A percentile compares a stretch with the other conserved stretches of the same genome.
Evolutionary conservation across 805 yeast species (phyloP).

Genomic region (Metschnikowia colocasiae): DNA sequence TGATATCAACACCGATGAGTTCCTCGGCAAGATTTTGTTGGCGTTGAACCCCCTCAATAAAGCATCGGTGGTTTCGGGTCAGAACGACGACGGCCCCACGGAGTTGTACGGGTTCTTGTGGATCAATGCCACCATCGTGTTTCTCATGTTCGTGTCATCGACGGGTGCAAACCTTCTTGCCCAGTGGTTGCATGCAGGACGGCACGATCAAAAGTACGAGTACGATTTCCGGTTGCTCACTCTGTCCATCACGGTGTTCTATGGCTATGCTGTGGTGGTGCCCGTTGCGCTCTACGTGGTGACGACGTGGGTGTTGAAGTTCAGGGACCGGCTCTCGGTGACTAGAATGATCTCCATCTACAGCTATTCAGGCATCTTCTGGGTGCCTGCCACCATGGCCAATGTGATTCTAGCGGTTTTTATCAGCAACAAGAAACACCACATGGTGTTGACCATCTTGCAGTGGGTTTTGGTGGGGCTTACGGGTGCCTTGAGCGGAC

Average conservation of each 20-base stretch:
- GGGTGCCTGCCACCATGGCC: slow-evolving; percentile 78
- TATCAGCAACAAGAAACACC: slow-evolving; percentile 31
- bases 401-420: slow-evolving; percentile 57
- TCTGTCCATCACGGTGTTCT: slow-evolving; percentile 65
- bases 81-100: slow-evolving; percentile 29
- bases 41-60: slow-evolving; percentile 55
- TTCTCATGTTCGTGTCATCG: slow-evolving; percentile 69
- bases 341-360: slow-evolving; percentile 67
- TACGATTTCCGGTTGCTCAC: slow-evolving; percentile 61
- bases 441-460: slow-evolving; percentile 42
- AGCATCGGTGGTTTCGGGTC: slow-evolving; percentile 16
- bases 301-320: slow-evolving; percentile 52
- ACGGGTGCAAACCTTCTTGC: slow-evolving; percentile 65
- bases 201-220: slow-evolving; percentile 43
- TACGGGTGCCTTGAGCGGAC: slow-evolving; percentile 62
- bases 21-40: slow-evolving; percentile 47
- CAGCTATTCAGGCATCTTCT: slow-evolving; percentile 78
- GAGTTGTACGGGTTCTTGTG: slow-evolving; percentile 89
- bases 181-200: slow-evolving; percentile 45
- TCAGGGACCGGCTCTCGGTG: slow-evolving; percentile 47
- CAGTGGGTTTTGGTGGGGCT: slow-evolving; percentile 61
- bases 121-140: slow-evolving; percentile 81
- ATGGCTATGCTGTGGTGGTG: slow-evolving; percentile 67
- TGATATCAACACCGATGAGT: slow-evolving; percentile 64
- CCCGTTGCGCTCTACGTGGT: slow-evolving; percentile 56